A percentile compares a stretch with the other conserved stretches of the same genome.
Conservation (phyloP, 805 yeast species). For the Saccharomyces cerevisiae region DNA sequence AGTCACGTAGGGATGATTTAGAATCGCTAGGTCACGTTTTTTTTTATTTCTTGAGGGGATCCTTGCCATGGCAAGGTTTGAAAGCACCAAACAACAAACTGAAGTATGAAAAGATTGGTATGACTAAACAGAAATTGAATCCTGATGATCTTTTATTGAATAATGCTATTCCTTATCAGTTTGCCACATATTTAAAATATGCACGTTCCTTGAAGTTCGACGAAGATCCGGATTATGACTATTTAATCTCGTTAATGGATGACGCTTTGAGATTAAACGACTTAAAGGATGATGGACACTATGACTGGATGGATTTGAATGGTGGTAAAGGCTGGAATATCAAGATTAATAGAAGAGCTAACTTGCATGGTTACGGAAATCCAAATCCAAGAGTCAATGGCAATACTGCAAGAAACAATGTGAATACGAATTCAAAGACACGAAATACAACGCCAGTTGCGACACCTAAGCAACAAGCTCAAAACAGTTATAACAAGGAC, state of each 20-base stretch:
- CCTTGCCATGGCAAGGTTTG: conserved; percentile 84
- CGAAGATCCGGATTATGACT: conserved; percentile 71
- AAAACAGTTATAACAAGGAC: conserved; percentile 1
- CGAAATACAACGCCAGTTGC: conserved; percentile 3
- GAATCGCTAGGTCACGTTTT: conserved; percentile 79
- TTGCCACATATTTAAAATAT: conserved; percentile 62
- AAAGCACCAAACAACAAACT: conserved; percentile 80
- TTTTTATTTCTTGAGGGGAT: conserved; percentile 69
- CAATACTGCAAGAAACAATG: conserved; percentile 12
- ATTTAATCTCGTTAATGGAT: conserved; percentile 52
- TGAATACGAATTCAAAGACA: conserved; percentile 4
- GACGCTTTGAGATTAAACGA: conserved; percentile 51
- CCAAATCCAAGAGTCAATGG: conserved; percentile 41
- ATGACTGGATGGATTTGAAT: conserved; percentile 76
- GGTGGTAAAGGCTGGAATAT: conserved; percentile 81
- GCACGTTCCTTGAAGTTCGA: conserved; percentile 67
- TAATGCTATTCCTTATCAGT: conserved; percentile 55
- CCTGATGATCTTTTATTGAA: conserved; percentile 51
- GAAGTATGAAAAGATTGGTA: conserved; percentile 78
- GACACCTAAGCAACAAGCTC: background rate
- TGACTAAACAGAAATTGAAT: conserved; percentile 64
- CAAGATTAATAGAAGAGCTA: conserved; percentile 64
- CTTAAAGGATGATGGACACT: conserved; percentile 55
- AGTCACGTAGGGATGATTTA: conserved; percentile 73
- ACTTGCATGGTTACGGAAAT: conserved; percentile 75